Base-by-base conservation (phyloP, 257 asterid species). In the Eucommia ulmoides region DNA sequence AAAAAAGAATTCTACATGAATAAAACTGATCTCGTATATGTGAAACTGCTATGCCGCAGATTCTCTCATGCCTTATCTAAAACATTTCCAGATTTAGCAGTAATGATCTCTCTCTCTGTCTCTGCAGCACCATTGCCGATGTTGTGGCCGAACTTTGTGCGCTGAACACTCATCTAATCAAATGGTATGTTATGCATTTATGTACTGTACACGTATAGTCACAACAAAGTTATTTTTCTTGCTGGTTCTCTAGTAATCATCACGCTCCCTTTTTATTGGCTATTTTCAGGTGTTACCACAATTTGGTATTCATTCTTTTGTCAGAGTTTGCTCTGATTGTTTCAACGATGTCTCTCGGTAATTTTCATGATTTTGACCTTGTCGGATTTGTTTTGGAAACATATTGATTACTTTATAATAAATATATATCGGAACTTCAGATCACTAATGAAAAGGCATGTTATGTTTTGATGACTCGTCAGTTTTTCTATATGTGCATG, bases 241-340 rank as follows among this genome's bases (percentile, higher is more conserved):
- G n/a, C n/a, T n/a, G n/a, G n/a, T n/a, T n/a, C n/a, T n/a, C n/a
- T n/a, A n/a, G n/a, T n/a, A n/a, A n/a, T n/a, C n/a, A n/a, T n/a
- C n/a, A n/a, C n/a, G n/a, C n/a, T 18, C 20, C 23, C 49, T 22
- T 26, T 45, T 18, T 29, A 24, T 53, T 23, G 44, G 23, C 60
- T 55, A 41, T 64, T 63, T 74, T 62, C 93, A 91, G 98, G 78
- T 83, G 42, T 81, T 91, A 66, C 96, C 96, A 33, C 88, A 91
- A 70, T 83, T 83, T 74, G 96, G 84, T 47, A 81, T 91, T 68
- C 70, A 79, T 64, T 50, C 95, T 51, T 68, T 69, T 20, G 89
- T 83, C 52, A 83, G 99, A 71, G 99, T 91, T 68, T 91, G 96
- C 41, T 92, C 94, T 19, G 87, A 74, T 23, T 91, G 99, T 75